Conservation (phyloP, 2,329 filamentous ascomycete genomes). For the Cryphonectria radicalis region DNA sequence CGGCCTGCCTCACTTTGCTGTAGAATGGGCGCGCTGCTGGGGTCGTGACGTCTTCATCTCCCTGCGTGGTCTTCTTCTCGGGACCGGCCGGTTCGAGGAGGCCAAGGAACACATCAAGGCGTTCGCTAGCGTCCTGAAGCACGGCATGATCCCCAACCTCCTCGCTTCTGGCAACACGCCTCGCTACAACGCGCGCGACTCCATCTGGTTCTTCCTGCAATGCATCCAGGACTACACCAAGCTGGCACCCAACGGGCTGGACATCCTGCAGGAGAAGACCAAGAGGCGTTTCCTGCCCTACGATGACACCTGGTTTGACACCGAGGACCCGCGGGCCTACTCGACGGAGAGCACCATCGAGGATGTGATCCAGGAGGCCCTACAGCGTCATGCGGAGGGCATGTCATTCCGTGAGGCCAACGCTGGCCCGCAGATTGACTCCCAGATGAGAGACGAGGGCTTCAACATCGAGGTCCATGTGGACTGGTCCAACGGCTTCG, state of each 20-base stretch:
- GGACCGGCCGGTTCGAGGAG: slow-evolving; percentile 84
- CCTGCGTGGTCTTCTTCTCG: slow-evolving; percentile 86
- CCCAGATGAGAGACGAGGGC: slow-evolving; percentile 89
- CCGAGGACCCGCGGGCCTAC: slow-evolving; percentile 82
- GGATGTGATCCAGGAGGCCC: slow-evolving; percentile 89
- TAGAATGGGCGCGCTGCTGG: slow-evolving; percentile 96
- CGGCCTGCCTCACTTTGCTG: slow-evolving; percentile 90
- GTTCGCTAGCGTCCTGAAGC: slow-evolving; percentile 95
- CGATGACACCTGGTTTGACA: slow-evolving; percentile 91
- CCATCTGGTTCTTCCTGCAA: slow-evolving; percentile 97
- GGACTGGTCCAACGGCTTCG: slow-evolving; percentile 88
- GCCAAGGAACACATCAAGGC: slow-evolving; percentile 93
- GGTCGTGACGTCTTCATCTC: slow-evolving; percentile 97
- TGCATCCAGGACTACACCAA: slow-evolving; percentile 91
- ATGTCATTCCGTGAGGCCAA: slow-evolving; percentile 95
- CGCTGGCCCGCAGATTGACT: slow-evolving; percentile 84
- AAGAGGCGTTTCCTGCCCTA: slow-evolving; percentile 89
- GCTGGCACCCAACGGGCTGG: slow-evolving; percentile 76
- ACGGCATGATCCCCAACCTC: slow-evolving; percentile 97
- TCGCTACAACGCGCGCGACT: slow-evolving; percentile 94
- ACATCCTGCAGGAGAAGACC: slow-evolving; percentile 76
- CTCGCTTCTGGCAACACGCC: slow-evolving; percentile 83
- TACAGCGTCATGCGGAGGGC: slow-evolving; percentile 88
- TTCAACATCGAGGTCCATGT: slow-evolving; percentile 92
- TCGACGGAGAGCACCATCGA: slow-evolving; percentile 81